These are phyloP conservation scores for Tulasnella calospora DNA, from an alignment of 768 basidiomycete species.

Conservation along the genomic window DNA sequence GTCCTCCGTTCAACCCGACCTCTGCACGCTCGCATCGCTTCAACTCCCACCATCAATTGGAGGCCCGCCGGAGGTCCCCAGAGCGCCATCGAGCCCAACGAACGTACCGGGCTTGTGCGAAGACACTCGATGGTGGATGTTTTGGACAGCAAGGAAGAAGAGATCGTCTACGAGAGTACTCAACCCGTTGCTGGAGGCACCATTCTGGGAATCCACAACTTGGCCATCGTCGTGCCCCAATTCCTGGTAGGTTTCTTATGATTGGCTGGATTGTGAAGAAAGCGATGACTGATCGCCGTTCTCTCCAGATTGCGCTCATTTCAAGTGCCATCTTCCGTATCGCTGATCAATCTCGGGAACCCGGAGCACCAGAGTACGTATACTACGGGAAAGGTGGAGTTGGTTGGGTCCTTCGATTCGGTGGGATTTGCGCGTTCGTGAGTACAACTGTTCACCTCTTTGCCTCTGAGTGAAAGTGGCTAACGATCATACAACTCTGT, in stretches of 20 bases:
- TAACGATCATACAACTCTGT: constrained; percentile 7
- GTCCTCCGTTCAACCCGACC: constrained; percentile 31
- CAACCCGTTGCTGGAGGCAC: constrained; percentile 77
- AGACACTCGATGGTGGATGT: constrained; percentile 36
- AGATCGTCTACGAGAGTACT: constrained; percentile 33
- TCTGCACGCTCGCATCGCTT: constrained; percentile 35
- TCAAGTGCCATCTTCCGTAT: constrained; percentile 80
- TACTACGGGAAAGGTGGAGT: constrained; percentile 85
- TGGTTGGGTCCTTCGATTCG: constrained; percentile 90
- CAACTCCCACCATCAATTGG: constrained; percentile 34
- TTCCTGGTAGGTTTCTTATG: constrained; percentile 62
- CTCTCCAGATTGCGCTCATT: constrained; percentile 70
- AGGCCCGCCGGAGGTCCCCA: constrained; percentile 9
- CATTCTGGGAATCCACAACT: constrained; percentile 88
- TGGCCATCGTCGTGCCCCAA: constrained; percentile 92
- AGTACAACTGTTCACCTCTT: constrained; percentile 29
- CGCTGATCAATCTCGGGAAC: constrained; percentile 58
- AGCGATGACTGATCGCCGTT: constrained; percentile 11
- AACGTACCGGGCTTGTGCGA: constrained; percentile 37
- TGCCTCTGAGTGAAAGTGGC: not conserved
- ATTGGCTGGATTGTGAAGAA: constrained; percentile 15
- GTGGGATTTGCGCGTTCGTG: constrained; percentile 75
- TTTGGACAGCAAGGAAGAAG: constrained; percentile 31
- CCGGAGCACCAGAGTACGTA: constrained; percentile 45
- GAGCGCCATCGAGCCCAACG: constrained; percentile 29